A percentile compares a stretch with the other conserved stretches of the same genome.
phyloP scores from a whole-genome alignment of 2,329 filamentous ascomycete species.

The Microascus cirrosus region DNA sequence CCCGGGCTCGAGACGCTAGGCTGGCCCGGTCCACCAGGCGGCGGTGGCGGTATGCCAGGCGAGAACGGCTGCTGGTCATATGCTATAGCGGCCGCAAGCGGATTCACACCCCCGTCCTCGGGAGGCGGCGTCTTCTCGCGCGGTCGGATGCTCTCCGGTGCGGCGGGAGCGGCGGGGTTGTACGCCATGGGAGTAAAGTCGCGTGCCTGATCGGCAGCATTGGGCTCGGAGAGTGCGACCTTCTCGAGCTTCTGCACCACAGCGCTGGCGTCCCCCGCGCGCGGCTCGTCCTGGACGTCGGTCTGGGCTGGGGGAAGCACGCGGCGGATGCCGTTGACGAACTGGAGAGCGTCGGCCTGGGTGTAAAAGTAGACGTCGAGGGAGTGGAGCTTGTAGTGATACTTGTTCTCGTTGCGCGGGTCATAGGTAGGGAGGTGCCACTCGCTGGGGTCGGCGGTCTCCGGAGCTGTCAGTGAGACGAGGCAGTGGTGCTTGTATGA shows the following conservation, averaged over 20 bases:
- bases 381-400: slow-evolving; percentile 66
- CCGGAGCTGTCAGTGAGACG: slow-evolving; percentile 55
- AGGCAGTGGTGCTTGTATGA: slow-evolving; percentile 65
- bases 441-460: slow-evolving; percentile 39
- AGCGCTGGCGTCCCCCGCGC: slow-evolving; percentile 48
- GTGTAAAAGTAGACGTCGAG: slow-evolving; percentile 76
- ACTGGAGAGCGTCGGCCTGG: slow-evolving; percentile 56
- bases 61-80: slow-evolving; percentile 44
- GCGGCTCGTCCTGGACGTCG: slow-evolving; percentile 54
- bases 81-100: slow-evolving; percentile 44
- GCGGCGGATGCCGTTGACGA: slow-evolving; percentile 56
- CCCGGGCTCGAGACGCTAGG: not conserved
- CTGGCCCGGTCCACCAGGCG: slow-evolving; percentile 28
- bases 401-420: slow-evolving; percentile 62
- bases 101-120: slow-evolving; percentile 49
- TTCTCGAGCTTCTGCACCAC: slow-evolving; percentile 66
- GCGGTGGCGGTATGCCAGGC: slow-evolving; percentile 36
- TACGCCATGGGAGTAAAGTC: slow-evolving; percentile 58
- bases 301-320: slow-evolving; percentile 51
- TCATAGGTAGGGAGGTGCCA: slow-evolving; percentile 71
- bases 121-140: slow-evolving; percentile 74
- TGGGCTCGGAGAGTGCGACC: slow-evolving; percentile 51
- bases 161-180: slow-evolving; percentile 67
- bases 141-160: slow-evolving; percentile 59
- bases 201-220: slow-evolving; percentile 7